Evolutionary conservation across 257 asterid species (phyloP), one percentile per base, ranked within the genome.

Genomic region (Prunella vulgaris): DNA sequence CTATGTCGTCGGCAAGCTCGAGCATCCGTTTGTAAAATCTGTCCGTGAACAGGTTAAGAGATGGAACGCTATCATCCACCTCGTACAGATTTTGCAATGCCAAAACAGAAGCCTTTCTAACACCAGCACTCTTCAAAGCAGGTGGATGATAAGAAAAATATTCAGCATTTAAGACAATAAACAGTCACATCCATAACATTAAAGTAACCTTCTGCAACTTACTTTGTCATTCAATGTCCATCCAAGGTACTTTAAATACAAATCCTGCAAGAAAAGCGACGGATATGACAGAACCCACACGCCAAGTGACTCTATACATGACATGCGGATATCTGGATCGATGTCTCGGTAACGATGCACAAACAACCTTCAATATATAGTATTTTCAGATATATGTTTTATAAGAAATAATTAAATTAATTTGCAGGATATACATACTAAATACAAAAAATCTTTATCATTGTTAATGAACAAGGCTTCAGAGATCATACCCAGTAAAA

Each of bases 141-240:
- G 46, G 71, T 25, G 61, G 64, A 35, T 9, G 51, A 72, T 28
- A 48, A 64, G 72, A 60, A 67, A 28, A 74, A 74, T 61, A 33
- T 35, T 79, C 64, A 78, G 76, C 70, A 79, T 42, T 8, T 30
- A n/a, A 46, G 33, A 58, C 70, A 66, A 37, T 17, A 74, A 68
- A 74, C 77, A 25, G 60, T 24, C 14, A 18, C 5, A 24, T 20
- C 17, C 68, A 21, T 20, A 24, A 22, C 0, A 63, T 59, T 28
- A 13, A 46, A 60, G 21, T 37, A 35, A 60, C 14, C 56, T 74
- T 44, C 33, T 69, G 48, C 10, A 69, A 75, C 87, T 77, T 82
- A 89, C 99, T 91, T 94, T 94, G 84, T 94, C 99, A 60, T 94
- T 94, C 85, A 94, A 79, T 57, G 99, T 94, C 99, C 99, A 94